These are phyloP conservation scores for Spongospora subterranea DNA, from an alignment of 208 protist species.

Conservation along the genomic window DNA sequence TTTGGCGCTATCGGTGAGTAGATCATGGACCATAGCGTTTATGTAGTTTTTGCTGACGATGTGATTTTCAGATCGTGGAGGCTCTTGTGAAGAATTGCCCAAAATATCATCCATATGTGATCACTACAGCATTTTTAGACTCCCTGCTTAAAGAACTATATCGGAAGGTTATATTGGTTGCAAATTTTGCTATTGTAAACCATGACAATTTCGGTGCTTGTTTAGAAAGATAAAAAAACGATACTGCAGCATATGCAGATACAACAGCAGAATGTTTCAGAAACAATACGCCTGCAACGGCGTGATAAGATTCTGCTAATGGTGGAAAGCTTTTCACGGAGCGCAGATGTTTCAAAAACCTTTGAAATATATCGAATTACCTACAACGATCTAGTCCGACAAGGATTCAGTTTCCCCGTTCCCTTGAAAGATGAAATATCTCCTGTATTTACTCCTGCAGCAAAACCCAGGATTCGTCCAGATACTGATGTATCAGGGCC, in stretches of 20 bases:
- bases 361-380: conserved; percentile 46
- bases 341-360: background rate
- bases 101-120: background rate
- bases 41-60: background rate
- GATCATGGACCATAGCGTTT: background rate
- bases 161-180: conserved; percentile 19
- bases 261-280: conserved; percentile 46
- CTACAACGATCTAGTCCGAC: conserved; percentile 20
- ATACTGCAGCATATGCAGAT: conserved; percentile 38
- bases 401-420: conserved; percentile 38
- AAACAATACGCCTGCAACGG: background rate
- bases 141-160: conserved; percentile 31
- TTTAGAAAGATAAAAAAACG: conserved; percentile 53
- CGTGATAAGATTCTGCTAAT: conserved; percentile 45
- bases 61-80: background rate
- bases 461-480: background rate
- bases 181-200: background rate
- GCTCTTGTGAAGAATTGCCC: conserved; percentile 54
- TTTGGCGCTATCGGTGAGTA: conserved; percentile 1
- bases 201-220: background rate
- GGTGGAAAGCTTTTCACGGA: background rate
- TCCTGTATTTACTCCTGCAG: conserved; percentile 13
- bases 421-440: conserved; percentile 37
- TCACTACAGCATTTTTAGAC: background rate
- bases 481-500: background rate